Evolutionary conservation across 2,329 filamentous ascomycete genomes (phyloP).

Genomic region (Alternaria hordeiaustralica): DNA sequence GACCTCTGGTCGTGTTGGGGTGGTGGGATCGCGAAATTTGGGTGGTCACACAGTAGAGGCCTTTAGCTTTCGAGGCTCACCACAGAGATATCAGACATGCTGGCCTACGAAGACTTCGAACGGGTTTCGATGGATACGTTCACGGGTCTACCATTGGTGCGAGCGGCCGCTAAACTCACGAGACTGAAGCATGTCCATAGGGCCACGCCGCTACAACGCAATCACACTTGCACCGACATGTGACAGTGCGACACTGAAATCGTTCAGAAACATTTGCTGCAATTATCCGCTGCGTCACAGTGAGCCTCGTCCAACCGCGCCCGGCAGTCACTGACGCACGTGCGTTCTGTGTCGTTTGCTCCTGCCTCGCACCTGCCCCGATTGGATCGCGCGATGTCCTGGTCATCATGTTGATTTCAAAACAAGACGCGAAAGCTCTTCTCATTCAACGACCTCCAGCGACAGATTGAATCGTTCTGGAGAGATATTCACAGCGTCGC

Average conservation of each 20-base stretch:
- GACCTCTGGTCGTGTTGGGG: conserved; percentile 34
- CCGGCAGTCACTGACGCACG: not conserved
- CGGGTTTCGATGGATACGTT: not conserved
- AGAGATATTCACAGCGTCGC: not conserved
- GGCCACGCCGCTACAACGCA: not conserved
- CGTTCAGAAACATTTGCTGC: not conserved
- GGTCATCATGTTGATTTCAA: not conserved
- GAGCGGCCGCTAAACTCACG: not conserved
- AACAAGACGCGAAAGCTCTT: not conserved
- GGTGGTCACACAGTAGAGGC: not conserved
- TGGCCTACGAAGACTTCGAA: not conserved
- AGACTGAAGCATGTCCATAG: not conserved
- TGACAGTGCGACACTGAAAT: not conserved
- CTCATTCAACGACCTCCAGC: not conserved
- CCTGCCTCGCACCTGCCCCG: not conserved
- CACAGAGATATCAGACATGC: not conserved
- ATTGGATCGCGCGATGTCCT: not conserved
- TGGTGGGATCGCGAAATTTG: conserved; percentile 26
- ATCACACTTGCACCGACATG: not conserved
- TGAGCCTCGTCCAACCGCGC: not conserved
- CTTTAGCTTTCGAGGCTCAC: not conserved
- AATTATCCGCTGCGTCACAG: not conserved
- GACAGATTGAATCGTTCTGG: not conserved
- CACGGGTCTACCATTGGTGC: not conserved
- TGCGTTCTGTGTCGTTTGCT: not conserved